Evolutionary conservation across 768 basidiomycete species (phyloP), one percentile per base, ranked within the genome.

Genomic region (Collybia sp.): DNA sequence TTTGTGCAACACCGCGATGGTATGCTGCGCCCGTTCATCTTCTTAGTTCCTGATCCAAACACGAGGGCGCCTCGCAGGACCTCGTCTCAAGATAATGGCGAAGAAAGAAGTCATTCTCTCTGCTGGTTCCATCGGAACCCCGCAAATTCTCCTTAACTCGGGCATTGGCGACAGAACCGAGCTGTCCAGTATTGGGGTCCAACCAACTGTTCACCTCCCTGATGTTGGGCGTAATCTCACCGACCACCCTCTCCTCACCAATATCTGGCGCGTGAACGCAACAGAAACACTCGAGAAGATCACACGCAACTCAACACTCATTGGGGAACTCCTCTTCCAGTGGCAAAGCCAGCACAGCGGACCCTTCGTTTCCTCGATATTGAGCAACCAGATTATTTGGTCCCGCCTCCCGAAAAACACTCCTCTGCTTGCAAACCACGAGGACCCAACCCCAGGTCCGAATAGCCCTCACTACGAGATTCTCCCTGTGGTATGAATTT

Each of bases 61-160:
- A n/a, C n/a, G 25, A 4, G 8, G 4, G 25, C 25, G 25, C 25
- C 25, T 25, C 25, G 3, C 8, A 25, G 25, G 25, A 25, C 25
- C 25, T 25, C 25, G 25, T 25, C 25, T 25, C 25, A 25, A 25
- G 25, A 25, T 25, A 25, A 25, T 3, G 25, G 66, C 67, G 1
- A 34, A 25, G 2, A 65, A 61, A 35, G 67, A 68, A 35, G 46
- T 69, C 38, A 59, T 68, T 13, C 46, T 68, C 10, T 65, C 64
- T 6, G 62, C 61, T 2, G 67, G 67, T 4, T 48, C 63, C 5
- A 50, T 66, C 40, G 62, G 59, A 9, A 65, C 63, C 0, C 60
- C 65, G 10, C 52, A 54, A 12, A 58, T 66, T 6, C 40, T 66
- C 1, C 38, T 64, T 36, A 49, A 56, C 30, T 66, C 65, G 1